These are phyloP conservation scores for Xylariaceae sp. DNA, from an alignment of 2,329 filamentous ascomycete genomes.

Conservation along the genomic window DNA sequence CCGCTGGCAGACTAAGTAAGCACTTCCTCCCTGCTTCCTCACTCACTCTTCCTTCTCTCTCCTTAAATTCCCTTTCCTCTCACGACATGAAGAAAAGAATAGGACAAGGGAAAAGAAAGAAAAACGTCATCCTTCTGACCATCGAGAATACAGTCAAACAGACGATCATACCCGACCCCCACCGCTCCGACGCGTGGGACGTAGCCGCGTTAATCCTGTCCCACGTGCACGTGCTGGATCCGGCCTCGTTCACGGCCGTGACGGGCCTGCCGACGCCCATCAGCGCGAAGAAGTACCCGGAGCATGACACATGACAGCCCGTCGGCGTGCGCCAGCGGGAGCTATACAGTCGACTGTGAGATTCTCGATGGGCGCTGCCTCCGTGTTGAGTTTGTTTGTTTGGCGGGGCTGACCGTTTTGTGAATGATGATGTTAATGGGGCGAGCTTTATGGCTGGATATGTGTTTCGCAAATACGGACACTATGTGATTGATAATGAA, in stretches of 20 bases:
- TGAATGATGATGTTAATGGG: too few relatives aligned
- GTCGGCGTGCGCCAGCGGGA: too few relatives aligned
- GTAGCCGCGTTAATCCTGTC: constrained; percentile 11
- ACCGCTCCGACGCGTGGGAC: not conserved
- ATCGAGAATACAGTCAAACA: not conserved
- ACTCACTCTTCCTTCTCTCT: too few relatives aligned
- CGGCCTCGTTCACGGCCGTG: constrained; percentile 38
- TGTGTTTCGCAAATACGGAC: too few relatives aligned
- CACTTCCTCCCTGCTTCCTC: not conserved
- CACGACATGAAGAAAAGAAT: too few relatives aligned
- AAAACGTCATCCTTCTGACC: not conserved
- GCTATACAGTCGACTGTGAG: too few relatives aligned
- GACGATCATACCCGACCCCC: not conserved
- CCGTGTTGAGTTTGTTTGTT: too few relatives aligned
- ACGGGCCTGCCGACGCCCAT: constrained; percentile 46
- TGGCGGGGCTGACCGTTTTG: too few relatives aligned
- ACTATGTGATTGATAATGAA: not conserved
- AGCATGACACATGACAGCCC: not conserved
- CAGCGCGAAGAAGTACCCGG: constrained; percentile 22
- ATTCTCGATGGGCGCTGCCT: too few relatives aligned
- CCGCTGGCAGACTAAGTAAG: not conserved
- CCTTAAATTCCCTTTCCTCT: too few relatives aligned
- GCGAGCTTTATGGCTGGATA: too few relatives aligned
- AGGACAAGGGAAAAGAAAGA: too few relatives aligned
- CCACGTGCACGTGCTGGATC: constrained; percentile 45